Base-by-base conservation (phyloP, 2,329 filamentous ascomycete genomes). In the Epichloe bromicola region DNA sequence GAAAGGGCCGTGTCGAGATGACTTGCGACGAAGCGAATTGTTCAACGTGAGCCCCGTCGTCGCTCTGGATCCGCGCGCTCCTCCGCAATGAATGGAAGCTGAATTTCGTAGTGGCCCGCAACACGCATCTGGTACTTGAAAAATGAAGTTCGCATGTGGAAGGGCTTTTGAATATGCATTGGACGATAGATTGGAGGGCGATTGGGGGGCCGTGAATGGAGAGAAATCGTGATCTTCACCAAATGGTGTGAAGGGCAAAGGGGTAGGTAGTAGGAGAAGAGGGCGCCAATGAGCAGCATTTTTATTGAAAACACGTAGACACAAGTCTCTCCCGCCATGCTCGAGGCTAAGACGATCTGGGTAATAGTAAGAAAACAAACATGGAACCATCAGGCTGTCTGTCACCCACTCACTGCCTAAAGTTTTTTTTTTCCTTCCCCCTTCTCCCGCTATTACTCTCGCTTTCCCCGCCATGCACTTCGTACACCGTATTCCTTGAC, bases 91-190 rank as follows among this genome's bases (percentile, higher is more conserved):
- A 71, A 68, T 63, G 72, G 71, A 64, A 70, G 69, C 59, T 73
- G 68, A 56, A 70, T 67, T 63, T 71, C 67, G 63, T 74, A 70
- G 65, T 70, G 68, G 67, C 69, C 72, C 59, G 71, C 69, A 62
- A 71, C 63, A 66, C 73, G 75, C 77, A 80, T 80, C 74, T 79
- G 76, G 73, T 69, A 70, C 62, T 70, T 71, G 67, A 75, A 74
- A 61, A 74, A 73, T 60, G 71, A 72, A 58, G 72, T 59, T 59
- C 57, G 67, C 59, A 70, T 69, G 65, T 69, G 63, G 60, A 60
- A 63, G 56, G 67, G 64, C 61, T 67, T 68, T 70, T 72, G 69
- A 70, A 69, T 74, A 78, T 76, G 75, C 77, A 80, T 80, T 80
- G 65, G 73, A 65, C 55, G 41, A 23, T 44, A n/a, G 46, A 26